Conservation (phyloP, 495 filamentous ascomycete genomes). For the Jackrogersella multiformis region DNA sequence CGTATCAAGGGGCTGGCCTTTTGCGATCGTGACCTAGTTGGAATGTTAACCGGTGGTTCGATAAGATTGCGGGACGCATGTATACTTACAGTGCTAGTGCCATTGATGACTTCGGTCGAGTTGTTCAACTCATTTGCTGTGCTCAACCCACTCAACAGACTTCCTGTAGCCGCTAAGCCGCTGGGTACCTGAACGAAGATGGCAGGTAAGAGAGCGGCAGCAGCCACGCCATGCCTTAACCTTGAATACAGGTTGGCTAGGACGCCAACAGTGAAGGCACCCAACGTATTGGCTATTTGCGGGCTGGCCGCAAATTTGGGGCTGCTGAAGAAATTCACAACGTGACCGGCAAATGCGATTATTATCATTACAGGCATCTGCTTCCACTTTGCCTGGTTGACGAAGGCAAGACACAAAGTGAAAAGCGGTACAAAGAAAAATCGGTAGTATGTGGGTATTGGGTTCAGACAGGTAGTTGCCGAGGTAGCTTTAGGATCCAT, state of each 20-base stretch:
- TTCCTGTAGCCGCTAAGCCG: conserved; percentile 85
- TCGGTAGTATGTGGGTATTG: conserved; percentile 68
- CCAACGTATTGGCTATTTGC: conserved; percentile 84
- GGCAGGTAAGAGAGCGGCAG: conserved; percentile 87
- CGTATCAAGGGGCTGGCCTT: conserved; percentile 57
- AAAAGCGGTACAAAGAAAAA: conserved; percentile 83
- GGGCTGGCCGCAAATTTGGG: conserved; percentile 77
- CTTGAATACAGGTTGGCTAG: conserved; percentile 89
- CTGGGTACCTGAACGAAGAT: conserved; percentile 96
- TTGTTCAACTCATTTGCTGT: conserved; percentile 79
- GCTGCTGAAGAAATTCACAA: conserved; percentile 83
- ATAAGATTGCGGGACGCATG: not conserved
- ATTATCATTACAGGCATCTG: conserved; percentile 87
- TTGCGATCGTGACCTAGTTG: conserved; percentile 30
- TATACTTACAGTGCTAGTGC: conserved; percentile 41
- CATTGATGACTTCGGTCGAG: conserved; percentile 40
- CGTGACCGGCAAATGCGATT: conserved; percentile 85
- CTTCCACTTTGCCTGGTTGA: conserved; percentile 91
- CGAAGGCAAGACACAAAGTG: conserved; percentile 80
- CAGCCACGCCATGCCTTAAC: conserved; percentile 83
- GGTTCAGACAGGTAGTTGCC: conserved; percentile 73
- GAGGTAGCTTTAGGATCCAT: conserved; percentile 79
- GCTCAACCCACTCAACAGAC: conserved; percentile 83
- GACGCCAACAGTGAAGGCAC: conserved; percentile 85
- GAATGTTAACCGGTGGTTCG: conserved; percentile 4